These are phyloP conservation scores for Setaria italica DNA, from an alignment of 202 grass and related monocot genomes.

Conservation along the genomic window DNA sequence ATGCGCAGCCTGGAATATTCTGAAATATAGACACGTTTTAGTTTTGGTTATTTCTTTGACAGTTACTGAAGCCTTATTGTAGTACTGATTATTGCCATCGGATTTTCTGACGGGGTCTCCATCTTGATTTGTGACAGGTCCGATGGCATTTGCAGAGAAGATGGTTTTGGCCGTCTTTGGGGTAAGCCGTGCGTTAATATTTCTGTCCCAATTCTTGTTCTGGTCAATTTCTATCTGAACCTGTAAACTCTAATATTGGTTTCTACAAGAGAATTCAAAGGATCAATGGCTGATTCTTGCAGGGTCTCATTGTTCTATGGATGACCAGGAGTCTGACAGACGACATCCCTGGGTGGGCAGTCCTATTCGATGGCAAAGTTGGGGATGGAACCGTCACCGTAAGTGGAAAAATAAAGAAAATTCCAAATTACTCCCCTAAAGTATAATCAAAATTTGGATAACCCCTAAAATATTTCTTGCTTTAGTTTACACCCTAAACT, in stretches of 20 bases:
- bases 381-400: constrained; percentile 87
- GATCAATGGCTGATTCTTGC: constrained; percentile 25
- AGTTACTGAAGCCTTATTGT: neutral
- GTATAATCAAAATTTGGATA: too few species aligned
- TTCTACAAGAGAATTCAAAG: neutral
- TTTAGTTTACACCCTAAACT: too few species aligned
- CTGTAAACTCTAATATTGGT: neutral
- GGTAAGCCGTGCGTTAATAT: constrained; percentile 39
- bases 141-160: constrained; percentile 97
- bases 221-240: neutral
- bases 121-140: constrained; percentile 56
- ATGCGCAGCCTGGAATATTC: neutral
- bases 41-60: neutral
- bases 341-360: constrained; percentile 75
- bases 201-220: neutral
- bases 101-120: neutral
- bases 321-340: constrained; percentile 83
- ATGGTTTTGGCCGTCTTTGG: constrained; percentile 84
- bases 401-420: constrained; percentile 8
- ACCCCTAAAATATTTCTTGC: too few species aligned
- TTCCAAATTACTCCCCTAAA: too few species aligned
- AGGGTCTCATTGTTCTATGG: constrained; percentile 80
- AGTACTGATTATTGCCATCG: neutral
- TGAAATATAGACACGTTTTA: neutral
- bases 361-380: constrained; percentile 72